Conservation (phyloP, 108 stramenopile genomes). For the Phaeodactylum tricornutum region DNA sequence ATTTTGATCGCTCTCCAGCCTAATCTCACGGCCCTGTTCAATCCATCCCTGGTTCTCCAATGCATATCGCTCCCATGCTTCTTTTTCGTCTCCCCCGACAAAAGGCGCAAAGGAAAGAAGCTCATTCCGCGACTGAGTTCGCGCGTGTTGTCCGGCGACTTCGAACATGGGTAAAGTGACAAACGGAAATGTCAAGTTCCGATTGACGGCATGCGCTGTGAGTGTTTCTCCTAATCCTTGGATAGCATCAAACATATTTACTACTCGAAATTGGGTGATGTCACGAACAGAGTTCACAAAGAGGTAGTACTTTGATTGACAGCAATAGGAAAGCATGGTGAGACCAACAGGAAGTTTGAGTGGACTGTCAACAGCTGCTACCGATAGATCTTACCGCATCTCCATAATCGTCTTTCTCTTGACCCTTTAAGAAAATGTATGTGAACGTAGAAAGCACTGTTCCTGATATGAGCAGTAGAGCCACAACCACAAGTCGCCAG, state of each 20-base stretch:
- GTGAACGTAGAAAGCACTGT: neutral
- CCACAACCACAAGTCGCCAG: conserved; percentile 7
- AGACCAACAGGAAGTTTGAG: no score
- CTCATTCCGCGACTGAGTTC: no score
- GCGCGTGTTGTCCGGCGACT: neutral
- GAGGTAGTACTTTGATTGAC: neutral
- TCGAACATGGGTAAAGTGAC: conserved; percentile 7
- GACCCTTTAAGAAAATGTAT: neutral
- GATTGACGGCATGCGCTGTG: neutral
- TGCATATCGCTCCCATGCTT: conserved; percentile 8
- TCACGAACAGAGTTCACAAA: neutral
- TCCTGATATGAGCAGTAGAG: no score
- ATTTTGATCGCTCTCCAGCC: no score
- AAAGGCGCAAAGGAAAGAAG: conserved; percentile 4
- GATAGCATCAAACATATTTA: neutral
- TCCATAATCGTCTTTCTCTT: neutral
- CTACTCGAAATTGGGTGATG: neutral
- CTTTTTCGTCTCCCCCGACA: neutral
- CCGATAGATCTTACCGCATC: neutral
- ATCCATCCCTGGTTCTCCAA: conserved; percentile 10
- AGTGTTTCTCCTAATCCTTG: neutral
- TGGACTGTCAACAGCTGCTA: no score
- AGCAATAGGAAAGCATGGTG: no score
- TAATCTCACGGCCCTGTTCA: no score
- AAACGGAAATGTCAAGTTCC: neutral